Percentiles rank a stretch among this genome's conserved stretches.
These are phyloP conservation scores for Gliomastix tumulicola DNA, from an alignment of 2,329 filamentous ascomycete genomes.

Conservation along the genomic window DNA sequence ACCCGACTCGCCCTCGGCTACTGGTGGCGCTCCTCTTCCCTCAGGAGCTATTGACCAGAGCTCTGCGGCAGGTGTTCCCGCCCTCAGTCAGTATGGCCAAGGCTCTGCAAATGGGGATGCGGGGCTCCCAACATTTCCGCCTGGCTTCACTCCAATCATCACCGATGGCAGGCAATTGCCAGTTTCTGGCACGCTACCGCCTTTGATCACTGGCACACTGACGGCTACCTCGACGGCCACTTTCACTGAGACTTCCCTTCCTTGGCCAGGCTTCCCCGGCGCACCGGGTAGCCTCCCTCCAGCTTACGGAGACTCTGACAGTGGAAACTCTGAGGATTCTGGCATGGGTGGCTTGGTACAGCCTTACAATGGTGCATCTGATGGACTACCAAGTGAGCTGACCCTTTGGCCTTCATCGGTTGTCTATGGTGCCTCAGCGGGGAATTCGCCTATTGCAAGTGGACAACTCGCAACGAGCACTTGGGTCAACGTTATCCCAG, in stretches of 20 bases:
- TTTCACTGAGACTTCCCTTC: slow-evolving; percentile 7
- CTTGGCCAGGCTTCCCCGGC: slow-evolving; percentile 1
- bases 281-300: slow-evolving; percentile 2
- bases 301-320: slow-evolving; percentile 1
- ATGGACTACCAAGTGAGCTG: slow-evolving; percentile 1
- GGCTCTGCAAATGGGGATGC: too few relatives aligned
- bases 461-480: slow-evolving; percentile 24
- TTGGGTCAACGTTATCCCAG: slow-evolving; percentile 29
- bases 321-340: not conserved
- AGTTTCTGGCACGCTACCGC: not conserved
- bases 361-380: not conserved
- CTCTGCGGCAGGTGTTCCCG: not conserved
- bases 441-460: not conserved
- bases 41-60: not conserved
- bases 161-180: not conserved
- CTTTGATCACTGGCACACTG: slow-evolving; percentile 4
- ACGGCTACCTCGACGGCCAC: slow-evolving; percentile 4
- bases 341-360: not conserved
- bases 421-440: slow-evolving; percentile 1
- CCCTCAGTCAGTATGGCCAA: slow-evolving; percentile 1
- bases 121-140: not conserved
- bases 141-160: not conserved
- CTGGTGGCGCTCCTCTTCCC: slow-evolving; percentile 10
- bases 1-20: slow-evolving; percentile 6
- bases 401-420: slow-evolving; percentile 4